Evolutionary conservation across 148 eudicot species (phyloP).

Genomic region (Chenopodium formosanum): DNA sequence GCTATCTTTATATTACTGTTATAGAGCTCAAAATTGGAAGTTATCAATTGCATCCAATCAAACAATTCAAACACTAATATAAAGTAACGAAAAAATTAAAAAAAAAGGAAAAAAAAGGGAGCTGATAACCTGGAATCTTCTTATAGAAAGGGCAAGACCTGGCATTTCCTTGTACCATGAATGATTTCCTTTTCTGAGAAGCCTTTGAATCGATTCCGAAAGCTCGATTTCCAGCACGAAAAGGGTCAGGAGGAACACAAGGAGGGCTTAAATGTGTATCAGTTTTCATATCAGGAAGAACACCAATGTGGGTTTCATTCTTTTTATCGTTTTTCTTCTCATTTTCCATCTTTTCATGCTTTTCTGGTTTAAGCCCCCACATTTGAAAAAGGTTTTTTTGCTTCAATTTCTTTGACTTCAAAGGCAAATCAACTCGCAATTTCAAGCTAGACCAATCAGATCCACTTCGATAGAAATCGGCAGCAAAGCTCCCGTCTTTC

Average conservation of each 20-base stretch:
- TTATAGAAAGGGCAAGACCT: slow-evolving; percentile 68
- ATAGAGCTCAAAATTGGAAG: neutral
- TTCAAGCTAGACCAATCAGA: slow-evolving; percentile 42
- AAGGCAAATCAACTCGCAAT: slow-evolving; percentile 1
- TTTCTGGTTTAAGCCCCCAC: slow-evolving; percentile 38
- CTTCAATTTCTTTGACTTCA: slow-evolving; percentile 31
- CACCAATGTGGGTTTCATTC: slow-evolving; percentile 4
- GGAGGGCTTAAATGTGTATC: neutral
- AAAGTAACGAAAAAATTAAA: too few relatives aligned
- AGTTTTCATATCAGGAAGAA: slow-evolving; percentile 1
- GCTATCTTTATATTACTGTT: neutral
- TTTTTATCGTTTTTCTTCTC: neutral
- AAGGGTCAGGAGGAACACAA: neutral
- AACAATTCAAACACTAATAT: neutral
- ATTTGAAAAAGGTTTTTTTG: slow-evolving; percentile 45
- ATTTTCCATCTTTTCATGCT: neutral
- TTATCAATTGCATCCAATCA: neutral
- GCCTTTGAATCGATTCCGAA: slow-evolving; percentile 8
- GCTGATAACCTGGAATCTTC: slow-evolving; percentile 51
- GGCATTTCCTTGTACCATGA: neutral
- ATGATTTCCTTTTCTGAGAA: slow-evolving; percentile 7
- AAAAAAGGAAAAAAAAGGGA: neutral
- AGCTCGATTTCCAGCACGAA: neutral
- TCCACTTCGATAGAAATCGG: slow-evolving; percentile 50
- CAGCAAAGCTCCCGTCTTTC: slow-evolving; percentile 35